Evolutionary conservation across 2,329 filamentous ascomycete species (phyloP).

Genomic region (Parastagonospora avenae): DNA sequence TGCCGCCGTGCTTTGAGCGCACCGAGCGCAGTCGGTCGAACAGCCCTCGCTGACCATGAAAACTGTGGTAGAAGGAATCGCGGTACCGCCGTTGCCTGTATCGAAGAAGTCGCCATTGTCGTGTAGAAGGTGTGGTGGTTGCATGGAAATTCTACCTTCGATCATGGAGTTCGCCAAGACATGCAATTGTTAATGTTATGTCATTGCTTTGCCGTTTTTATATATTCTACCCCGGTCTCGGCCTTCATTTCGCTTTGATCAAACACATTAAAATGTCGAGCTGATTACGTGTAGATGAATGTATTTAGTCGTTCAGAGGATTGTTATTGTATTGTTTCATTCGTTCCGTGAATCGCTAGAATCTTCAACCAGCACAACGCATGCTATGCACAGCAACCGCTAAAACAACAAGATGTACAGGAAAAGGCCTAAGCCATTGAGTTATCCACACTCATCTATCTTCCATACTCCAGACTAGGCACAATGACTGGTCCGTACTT

Average conservation of each 20-base stretch:
- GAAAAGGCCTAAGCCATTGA: background rate
- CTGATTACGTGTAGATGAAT: no score
- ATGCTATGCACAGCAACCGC: no score
- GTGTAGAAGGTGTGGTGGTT: conserved; percentile 16
- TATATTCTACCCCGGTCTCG: no score
- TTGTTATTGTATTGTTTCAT: no score
- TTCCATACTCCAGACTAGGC: conserved; percentile 65
- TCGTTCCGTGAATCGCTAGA: no score
- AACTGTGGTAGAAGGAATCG: conserved; percentile 47
- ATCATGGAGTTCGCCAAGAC: conserved; percentile 19
- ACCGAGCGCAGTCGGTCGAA: conserved; percentile 24
- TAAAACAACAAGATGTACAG: background rate
- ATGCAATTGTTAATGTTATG: background rate
- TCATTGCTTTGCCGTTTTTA: no score
- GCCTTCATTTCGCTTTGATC: no score
- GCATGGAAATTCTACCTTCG: conserved; percentile 6
- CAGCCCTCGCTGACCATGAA: conserved; percentile 39
- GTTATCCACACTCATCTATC: conserved; percentile 30
- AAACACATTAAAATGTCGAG: no score
- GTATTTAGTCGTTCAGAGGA: no score
- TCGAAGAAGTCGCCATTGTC: conserved; percentile 32
- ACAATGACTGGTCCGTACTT: conserved; percentile 98
- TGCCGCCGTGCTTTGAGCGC: conserved; percentile 21
- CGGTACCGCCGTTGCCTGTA: conserved; percentile 38
- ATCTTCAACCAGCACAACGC: no score